These are phyloP conservation scores for Yamadazyma trypodendri DNA, from an alignment of 1,139 yeast genomes.

Conservation along the genomic window DNA sequence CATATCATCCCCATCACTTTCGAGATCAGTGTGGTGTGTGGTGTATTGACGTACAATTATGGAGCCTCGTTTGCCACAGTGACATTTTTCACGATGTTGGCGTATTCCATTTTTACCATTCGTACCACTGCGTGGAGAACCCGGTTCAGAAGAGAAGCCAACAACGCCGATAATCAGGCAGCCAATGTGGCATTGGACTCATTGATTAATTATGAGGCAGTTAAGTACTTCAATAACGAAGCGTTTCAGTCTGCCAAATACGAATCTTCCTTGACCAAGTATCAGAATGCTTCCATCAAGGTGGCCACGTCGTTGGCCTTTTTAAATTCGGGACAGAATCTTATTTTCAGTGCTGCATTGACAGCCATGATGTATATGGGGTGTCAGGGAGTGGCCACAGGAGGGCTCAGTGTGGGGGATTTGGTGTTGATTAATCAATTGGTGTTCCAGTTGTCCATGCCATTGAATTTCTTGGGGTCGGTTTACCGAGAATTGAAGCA, in stretches of 20 bases:
- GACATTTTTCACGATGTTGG: constrained; percentile 81
- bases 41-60: constrained; percentile 87
- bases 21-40: constrained; percentile 91
- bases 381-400: constrained; percentile 86
- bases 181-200: constrained; percentile 95
- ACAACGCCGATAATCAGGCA: constrained; percentile 90
- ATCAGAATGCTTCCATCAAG: constrained; percentile 80
- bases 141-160: constrained; percentile 84
- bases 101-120: constrained; percentile 84
- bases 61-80: constrained; percentile 89
- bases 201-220: constrained; percentile 89
- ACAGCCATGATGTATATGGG: constrained; percentile 99
- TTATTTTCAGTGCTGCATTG: constrained; percentile 86
- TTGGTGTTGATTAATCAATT: constrained; percentile 93
- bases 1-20: constrained; percentile 91
- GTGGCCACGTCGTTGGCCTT: constrained; percentile 92
- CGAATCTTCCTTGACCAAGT: constrained; percentile 68
- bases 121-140: constrained; percentile 97
- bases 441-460: constrained; percentile 93
- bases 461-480: constrained; percentile 89
- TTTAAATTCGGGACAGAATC: constrained; percentile 87
- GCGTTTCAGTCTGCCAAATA: constrained; percentile 75
- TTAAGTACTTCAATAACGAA: constrained; percentile 92
- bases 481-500: constrained; percentile 94
- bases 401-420: constrained; percentile 88